Evolutionary conservation across 306 rosid genomes (phyloP).

Genomic region (Prunus fruticosa): DNA sequence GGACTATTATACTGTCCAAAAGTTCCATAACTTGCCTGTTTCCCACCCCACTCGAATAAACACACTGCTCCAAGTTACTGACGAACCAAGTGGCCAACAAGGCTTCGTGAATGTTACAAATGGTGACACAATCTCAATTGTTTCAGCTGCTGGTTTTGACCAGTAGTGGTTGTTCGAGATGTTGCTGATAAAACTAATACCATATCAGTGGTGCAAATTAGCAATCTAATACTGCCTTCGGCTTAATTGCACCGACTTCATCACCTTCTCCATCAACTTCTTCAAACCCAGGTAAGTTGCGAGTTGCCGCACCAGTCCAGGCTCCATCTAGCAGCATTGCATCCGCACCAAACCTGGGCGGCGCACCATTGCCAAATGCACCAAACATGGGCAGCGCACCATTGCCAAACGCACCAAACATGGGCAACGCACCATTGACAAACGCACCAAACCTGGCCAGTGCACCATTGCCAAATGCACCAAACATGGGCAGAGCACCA

Average conservation of each 20-base stretch:
- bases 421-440: no score
- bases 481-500: no score
- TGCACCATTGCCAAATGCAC: background rate
- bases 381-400: no score
- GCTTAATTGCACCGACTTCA: background rate
- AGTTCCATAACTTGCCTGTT: slow-evolving; percentile 8
- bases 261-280: background rate
- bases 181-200: background rate
- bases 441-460: no score
- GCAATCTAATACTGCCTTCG: background rate
- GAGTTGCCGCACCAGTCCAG: background rate
- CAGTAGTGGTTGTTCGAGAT: background rate
- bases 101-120: slow-evolving; percentile 30
- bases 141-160: slow-evolving; percentile 9
- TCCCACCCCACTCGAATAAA: background rate
- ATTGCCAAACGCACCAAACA: background rate
- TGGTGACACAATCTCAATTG: slow-evolving; percentile 1
- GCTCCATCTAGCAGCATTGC: background rate
- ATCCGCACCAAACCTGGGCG: background rate
- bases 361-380: no score
- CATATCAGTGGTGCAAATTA: background rate
- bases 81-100: slow-evolving; percentile 15
- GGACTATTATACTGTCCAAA: slow-evolving; percentile 23
- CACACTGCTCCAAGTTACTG: slow-evolving; percentile 32
- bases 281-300: background rate